Evolutionary conservation across 805 yeast genomes (phyloP).

Genomic region (Zygoascus tannicola): DNA sequence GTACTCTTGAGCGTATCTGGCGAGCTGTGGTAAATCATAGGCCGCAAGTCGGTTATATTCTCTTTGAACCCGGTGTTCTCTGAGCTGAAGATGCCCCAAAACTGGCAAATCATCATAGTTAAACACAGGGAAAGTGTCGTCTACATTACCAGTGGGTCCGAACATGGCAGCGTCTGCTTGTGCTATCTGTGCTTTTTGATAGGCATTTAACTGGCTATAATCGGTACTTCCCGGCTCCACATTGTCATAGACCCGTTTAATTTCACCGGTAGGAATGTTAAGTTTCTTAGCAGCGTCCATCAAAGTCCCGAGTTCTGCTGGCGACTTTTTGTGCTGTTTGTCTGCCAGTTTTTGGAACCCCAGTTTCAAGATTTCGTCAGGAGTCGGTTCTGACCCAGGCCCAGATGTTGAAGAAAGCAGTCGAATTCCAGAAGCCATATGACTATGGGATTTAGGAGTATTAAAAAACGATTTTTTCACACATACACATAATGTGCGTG

Average conservation of each 20-base stretch:
- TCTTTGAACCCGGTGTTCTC: constrained; percentile 65
- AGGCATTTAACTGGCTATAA: constrained; percentile 11
- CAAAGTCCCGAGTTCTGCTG: constrained; percentile 21
- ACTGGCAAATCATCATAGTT: constrained; percentile 59
- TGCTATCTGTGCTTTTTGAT: constrained; percentile 13
- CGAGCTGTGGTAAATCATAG: constrained; percentile 80
- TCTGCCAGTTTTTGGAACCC: constrained; percentile 27
- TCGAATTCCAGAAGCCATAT: no score
- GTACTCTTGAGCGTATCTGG: constrained; percentile 33
- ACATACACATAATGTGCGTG: no score
- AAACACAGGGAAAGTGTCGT: constrained; percentile 23
- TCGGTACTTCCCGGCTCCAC: constrained; percentile 18
- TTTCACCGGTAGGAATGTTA: constrained; percentile 21
- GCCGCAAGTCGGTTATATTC: constrained; percentile 78
- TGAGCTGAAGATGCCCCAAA: constrained; percentile 60
- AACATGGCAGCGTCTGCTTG: constrained; percentile 20
- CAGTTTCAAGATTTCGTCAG: constrained; percentile 20
- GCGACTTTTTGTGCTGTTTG: constrained; percentile 20
- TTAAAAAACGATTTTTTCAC: no score
- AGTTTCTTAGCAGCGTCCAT: constrained; percentile 24
- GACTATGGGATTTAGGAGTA: no score
- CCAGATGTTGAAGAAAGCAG: no score
- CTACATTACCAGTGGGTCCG: constrained; percentile 12
- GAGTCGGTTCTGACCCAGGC: neutral
- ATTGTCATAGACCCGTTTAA: constrained; percentile 21